Conservation (phyloP, 768 basidiomycete species). For the Serendipita sp. region DNA sequence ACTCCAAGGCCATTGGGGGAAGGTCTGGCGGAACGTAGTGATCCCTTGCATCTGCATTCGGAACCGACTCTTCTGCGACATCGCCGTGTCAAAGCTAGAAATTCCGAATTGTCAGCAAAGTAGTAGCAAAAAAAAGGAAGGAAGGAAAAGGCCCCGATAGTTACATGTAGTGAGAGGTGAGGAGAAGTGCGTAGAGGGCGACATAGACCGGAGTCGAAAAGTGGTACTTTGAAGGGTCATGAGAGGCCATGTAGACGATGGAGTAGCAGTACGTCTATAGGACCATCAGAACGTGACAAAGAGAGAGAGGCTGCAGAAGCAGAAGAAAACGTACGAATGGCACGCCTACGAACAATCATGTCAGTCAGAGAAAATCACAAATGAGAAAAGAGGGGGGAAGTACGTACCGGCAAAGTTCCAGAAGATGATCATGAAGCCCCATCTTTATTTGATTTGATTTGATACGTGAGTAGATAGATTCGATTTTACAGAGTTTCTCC, state of each 20-base stretch:
- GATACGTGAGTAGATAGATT: not conserved
- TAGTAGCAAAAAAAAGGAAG: not conserved
- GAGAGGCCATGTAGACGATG: slow-evolving; percentile 93
- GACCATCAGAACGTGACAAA: not conserved
- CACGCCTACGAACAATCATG: slow-evolving; percentile 28
- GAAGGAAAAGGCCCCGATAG: slow-evolving; percentile 17
- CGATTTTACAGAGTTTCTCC: not conserved
- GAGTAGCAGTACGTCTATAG: slow-evolving; percentile 87
- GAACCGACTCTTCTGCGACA: slow-evolving; percentile 95
- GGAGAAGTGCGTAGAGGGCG: slow-evolving; percentile 54
- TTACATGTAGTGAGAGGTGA: slow-evolving; percentile 76
- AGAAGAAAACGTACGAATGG: slow-evolving; percentile 41
- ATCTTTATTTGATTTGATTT: slow-evolving; percentile 23
- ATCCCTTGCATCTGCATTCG: slow-evolving; percentile 94
- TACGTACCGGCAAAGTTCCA: slow-evolving; percentile 68
- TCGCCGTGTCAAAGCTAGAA: slow-evolving; percentile 75
- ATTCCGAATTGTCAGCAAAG: not conserved
- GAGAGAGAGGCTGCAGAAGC: not conserved
- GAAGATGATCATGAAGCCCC: slow-evolving; percentile 97
- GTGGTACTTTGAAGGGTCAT: slow-evolving; percentile 71
- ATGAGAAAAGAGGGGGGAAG: no score
- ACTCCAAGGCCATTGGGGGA: slow-evolving; percentile 82
- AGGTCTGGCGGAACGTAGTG: slow-evolving; percentile 68
- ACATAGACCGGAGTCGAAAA: slow-evolving; percentile 69
- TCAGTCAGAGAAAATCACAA: no score